These are phyloP conservation scores for Verticillium klebahnii DNA, from an alignment of 2,329 filamentous ascomycete species.

Conservation along the genomic window DNA sequence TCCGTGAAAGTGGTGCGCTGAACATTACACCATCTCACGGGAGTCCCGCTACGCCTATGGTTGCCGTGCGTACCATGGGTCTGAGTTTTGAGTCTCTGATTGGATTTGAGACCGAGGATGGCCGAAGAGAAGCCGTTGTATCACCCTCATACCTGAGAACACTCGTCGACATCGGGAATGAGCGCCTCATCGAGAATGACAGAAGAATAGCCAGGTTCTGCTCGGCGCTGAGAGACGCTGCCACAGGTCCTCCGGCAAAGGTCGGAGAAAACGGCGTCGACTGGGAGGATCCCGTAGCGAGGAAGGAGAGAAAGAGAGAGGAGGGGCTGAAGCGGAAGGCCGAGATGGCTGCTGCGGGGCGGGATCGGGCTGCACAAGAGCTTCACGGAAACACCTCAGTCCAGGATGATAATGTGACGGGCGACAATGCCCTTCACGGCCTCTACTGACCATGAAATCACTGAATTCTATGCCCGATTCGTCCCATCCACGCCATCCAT, in stretches of 20 bases:
- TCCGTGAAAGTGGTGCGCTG: conserved; percentile 84
- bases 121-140: conserved; percentile 46
- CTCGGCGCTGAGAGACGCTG: conserved; percentile 36
- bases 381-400: neutral
- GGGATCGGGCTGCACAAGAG: neutral
- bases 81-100: conserved; percentile 78
- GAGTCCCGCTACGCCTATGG: conserved; percentile 55
- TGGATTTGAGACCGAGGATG: conserved; percentile 43
- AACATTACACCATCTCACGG: conserved; percentile 37
- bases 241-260: conserved; percentile 18
- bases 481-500: neutral
- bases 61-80: conserved; percentile 81
- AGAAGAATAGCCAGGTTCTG: conserved; percentile 64
- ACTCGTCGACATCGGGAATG: conserved; percentile 67
- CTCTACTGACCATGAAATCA: neutral
- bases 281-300: conserved; percentile 51
- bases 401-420: neutral
- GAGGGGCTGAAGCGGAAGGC: conserved; percentile 53
- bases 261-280: conserved; percentile 30
- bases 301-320: conserved; percentile 50
- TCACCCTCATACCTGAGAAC: conserved; percentile 61
- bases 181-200: conserved; percentile 66
- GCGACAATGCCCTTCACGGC: neutral
- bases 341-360: conserved; percentile 24
- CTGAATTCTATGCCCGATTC: conserved; percentile 1